Evolutionary conservation across 768 basidiomycete genomes (phyloP).

Genomic region (Boletus speciosus): DNA sequence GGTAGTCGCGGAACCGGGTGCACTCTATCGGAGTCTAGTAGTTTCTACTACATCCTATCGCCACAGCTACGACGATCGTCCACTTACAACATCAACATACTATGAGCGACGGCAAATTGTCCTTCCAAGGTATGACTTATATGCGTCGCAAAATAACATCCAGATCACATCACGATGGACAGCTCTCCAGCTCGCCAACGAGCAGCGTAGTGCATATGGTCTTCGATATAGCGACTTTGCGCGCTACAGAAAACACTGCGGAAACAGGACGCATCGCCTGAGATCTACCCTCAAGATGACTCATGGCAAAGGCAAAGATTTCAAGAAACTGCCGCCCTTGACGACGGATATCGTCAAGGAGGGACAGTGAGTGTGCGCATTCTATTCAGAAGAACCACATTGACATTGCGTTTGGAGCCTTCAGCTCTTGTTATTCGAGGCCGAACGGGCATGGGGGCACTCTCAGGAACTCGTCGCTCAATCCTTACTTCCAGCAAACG

Average conservation of each 20-base stretch:
- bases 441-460: conserved; percentile 90
- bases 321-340: conserved; percentile 75
- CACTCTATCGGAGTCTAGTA: background rate
- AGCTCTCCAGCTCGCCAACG: conserved; percentile 84
- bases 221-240: conserved; percentile 85
- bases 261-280: conserved; percentile 84
- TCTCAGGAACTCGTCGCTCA: conserved; percentile 70
- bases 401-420: conserved; percentile 44
- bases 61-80: background rate
- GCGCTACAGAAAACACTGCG: conserved; percentile 92
- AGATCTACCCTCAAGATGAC: conserved; percentile 81
- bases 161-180: conserved; percentile 5
- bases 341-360: conserved; percentile 71
- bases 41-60: conserved; percentile 10
- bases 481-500: conserved; percentile 49
- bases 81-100: background rate
- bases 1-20: background rate
- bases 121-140: conserved; percentile 40
- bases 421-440: conserved; percentile 82
- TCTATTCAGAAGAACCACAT: conserved; percentile 1
- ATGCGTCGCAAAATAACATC: background rate
- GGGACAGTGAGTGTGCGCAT: conserved; percentile 63
- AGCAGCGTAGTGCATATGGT: conserved; percentile 88
- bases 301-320: conserved; percentile 86
- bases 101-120: conserved; percentile 28